phyloP scores from a whole-genome alignment of 2,329 filamentous ascomycete species.

The Epicoccum sorghinum region DNA sequence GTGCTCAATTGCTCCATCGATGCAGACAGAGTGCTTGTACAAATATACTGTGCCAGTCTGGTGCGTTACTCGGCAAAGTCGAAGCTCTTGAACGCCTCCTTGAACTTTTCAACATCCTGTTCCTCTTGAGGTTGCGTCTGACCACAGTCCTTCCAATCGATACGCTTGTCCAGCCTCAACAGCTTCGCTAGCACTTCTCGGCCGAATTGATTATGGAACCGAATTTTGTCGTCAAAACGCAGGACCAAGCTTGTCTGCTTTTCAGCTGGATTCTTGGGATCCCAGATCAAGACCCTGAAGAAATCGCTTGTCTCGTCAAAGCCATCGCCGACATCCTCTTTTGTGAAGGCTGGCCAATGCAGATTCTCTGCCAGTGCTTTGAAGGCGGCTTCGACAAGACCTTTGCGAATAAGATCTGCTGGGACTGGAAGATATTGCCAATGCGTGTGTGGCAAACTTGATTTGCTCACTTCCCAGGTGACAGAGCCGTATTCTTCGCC shows the following conservation, averaged over 20 bases:
- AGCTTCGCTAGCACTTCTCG: slow-evolving; percentile 87
- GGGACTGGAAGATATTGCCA: slow-evolving; percentile 91
- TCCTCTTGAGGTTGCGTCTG: slow-evolving; percentile 81
- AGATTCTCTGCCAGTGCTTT: slow-evolving; percentile 84
- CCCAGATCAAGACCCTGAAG: slow-evolving; percentile 84
- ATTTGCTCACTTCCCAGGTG: slow-evolving; percentile 89
- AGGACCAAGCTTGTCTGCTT: slow-evolving; percentile 75
- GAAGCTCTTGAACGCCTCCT: slow-evolving; percentile 80
- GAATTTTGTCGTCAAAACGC: slow-evolving; percentile 70
- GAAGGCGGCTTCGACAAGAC: slow-evolving; percentile 86
- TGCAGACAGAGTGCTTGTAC: background rate
- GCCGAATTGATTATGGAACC: slow-evolving; percentile 91
- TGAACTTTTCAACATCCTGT: slow-evolving; percentile 78
- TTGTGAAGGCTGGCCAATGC: slow-evolving; percentile 61
- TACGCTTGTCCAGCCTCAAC: slow-evolving; percentile 76
- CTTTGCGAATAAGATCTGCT: slow-evolving; percentile 68
- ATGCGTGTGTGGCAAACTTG: slow-evolving; percentile 82
- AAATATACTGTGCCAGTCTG: background rate
- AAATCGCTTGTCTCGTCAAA: slow-evolving; percentile 63
- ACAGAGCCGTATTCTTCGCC: slow-evolving; percentile 73
- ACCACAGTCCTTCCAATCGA: slow-evolving; percentile 82
- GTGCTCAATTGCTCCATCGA: background rate
- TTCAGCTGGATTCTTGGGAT: slow-evolving; percentile 56
- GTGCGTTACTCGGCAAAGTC: slow-evolving; percentile 69
- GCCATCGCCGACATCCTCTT: slow-evolving; percentile 50